Evolutionary conservation across 495 filamentous ascomycete species (phyloP).

Genomic region (Saxophila tyrrhenica): DNA sequence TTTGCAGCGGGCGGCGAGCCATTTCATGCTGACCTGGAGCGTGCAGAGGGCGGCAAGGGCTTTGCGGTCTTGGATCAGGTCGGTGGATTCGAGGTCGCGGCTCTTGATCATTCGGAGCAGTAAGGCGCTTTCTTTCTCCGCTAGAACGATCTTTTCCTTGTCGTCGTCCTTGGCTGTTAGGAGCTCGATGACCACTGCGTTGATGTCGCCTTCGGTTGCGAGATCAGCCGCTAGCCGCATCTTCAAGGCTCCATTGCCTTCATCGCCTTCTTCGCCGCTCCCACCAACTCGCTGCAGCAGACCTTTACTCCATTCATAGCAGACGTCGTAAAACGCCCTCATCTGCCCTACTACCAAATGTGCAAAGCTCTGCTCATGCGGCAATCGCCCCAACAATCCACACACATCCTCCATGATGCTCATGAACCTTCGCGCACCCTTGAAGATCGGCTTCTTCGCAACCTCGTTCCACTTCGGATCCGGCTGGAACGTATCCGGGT

Average conservation of each 20-base stretch:
- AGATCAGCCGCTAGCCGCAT: constrained; percentile 64
- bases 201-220: constrained; percentile 57
- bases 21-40: constrained; percentile 94
- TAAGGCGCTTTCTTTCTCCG: constrained; percentile 49
- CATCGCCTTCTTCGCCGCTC: constrained; percentile 25
- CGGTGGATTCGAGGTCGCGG: constrained; percentile 53
- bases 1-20: constrained; percentile 71
- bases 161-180: constrained; percentile 35
- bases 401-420: constrained; percentile 79
- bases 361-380: constrained; percentile 91
- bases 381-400: constrained; percentile 86
- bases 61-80: constrained; percentile 84
- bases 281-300: constrained; percentile 46
- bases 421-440: constrained; percentile 83
- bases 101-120: constrained; percentile 55
- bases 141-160: constrained; percentile 24
- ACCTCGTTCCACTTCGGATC: constrained; percentile 69
- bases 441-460: constrained; percentile 78
- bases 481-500: constrained; percentile 75
- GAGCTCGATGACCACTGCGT: constrained; percentile 51
- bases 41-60: constrained; percentile 72
- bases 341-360: constrained; percentile 84
- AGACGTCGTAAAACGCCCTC: constrained; percentile 80
- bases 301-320: constrained; percentile 75
- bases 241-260: constrained; percentile 7